Conservation (phyloP, 1,139 yeast genomes). For the Zygoascus sp. region DNA sequence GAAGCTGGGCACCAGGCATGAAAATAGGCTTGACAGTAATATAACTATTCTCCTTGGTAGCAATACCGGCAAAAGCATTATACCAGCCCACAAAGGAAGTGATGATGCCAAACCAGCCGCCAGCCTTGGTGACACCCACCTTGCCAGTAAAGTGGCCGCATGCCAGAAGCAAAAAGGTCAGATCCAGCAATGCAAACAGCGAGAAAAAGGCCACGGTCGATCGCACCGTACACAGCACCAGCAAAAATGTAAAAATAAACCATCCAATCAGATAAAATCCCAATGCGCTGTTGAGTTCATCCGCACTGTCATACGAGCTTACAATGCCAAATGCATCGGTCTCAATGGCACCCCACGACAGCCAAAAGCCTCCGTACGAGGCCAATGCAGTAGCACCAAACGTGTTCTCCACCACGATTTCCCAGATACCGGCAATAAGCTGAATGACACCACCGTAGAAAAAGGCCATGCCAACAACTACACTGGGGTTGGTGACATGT, state of each 20-base stretch:
- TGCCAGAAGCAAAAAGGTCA: conserved; percentile 66
- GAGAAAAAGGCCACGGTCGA: conserved; percentile 74
- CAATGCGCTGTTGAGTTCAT: conserved; percentile 50
- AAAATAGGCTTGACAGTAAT: conserved; percentile 47
- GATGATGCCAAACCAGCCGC: conserved; percentile 75
- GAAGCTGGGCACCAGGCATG: conserved; percentile 33
- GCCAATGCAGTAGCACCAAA: conserved; percentile 76
- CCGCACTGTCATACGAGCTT: conserved; percentile 46
- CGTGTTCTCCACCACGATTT: conserved; percentile 65
- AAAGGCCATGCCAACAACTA: conserved; percentile 69
- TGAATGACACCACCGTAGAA: conserved; percentile 87
- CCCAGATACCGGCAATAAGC: conserved; percentile 71
- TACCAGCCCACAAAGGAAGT: conserved; percentile 84
- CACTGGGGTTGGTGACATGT: conserved; percentile 49
- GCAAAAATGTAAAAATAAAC: conserved; percentile 71
- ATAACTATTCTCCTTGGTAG: conserved; percentile 66
- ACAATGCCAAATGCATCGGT: conserved; percentile 70
- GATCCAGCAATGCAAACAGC: conserved; percentile 57
- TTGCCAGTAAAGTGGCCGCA: conserved; percentile 51
- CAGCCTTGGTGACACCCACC: conserved; percentile 53
- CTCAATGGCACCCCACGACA: conserved; percentile 66
- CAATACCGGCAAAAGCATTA: conserved; percentile 85
- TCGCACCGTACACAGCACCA: conserved; percentile 64
- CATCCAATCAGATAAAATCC: conserved; percentile 77
- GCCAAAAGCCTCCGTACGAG: conserved; percentile 88